Conservation (phyloP, 768 basidiomycete species). For the Leccinum incarnatum region DNA sequence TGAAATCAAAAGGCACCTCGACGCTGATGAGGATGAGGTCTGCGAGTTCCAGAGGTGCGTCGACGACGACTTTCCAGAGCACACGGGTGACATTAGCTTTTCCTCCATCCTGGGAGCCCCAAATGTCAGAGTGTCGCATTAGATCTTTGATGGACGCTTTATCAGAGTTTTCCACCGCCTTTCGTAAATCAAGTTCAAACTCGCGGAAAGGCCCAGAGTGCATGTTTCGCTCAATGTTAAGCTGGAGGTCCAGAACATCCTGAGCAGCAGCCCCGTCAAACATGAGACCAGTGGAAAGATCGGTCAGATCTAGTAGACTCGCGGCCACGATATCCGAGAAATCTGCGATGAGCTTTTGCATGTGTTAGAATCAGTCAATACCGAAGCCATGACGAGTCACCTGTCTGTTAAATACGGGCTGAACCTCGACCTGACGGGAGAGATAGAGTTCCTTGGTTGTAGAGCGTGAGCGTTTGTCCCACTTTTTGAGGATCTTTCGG, state of each 20-base stretch:
- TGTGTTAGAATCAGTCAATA: slow-evolving; percentile 8
- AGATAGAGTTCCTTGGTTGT: slow-evolving; percentile 97
- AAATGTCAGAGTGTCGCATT: slow-evolving; percentile 64
- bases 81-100: slow-evolving; percentile 82
- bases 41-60: slow-evolving; percentile 69
- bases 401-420: slow-evolving; percentile 96
- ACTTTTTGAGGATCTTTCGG: slow-evolving; percentile 97
- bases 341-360: slow-evolving; percentile 81
- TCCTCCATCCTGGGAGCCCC: slow-evolving; percentile 58
- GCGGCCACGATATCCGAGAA: slow-evolving; percentile 89
- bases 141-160: slow-evolving; percentile 62
- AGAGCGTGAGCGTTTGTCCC: slow-evolving; percentile 94
- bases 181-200: slow-evolving; percentile 82
- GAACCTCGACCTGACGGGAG: slow-evolving; percentile 95
- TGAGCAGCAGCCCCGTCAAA: slow-evolving; percentile 78
- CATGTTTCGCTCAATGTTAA: slow-evolving; percentile 57
- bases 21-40: slow-evolving; percentile 72
- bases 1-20: slow-evolving; percentile 76
- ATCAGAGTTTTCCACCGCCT: slow-evolving; percentile 67
- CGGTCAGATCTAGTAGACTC: slow-evolving; percentile 75
- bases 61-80: slow-evolving; percentile 88
- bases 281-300: slow-evolving; percentile 69
- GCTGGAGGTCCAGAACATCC: slow-evolving; percentile 72
- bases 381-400: slow-evolving; percentile 38
- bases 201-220: slow-evolving; percentile 79